Conservation (phyloP, 176 grass and related monocot genomes). For the Guadua angustifolia region DNA sequence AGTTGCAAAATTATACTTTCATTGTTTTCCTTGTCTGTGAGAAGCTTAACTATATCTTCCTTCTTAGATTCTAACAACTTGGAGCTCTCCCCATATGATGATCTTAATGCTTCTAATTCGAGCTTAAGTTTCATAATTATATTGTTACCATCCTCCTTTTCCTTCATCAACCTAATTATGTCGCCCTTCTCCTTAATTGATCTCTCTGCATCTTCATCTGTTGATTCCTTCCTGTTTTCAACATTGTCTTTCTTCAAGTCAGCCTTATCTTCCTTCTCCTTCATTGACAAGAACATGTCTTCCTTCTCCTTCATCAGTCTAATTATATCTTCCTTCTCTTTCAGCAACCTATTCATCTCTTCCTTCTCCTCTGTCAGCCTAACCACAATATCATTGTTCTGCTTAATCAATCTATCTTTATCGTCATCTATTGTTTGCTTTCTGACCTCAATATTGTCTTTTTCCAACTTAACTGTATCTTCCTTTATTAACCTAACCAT, state of each 20-base stretch:
- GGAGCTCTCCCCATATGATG: conserved; percentile 49
- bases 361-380: conserved; percentile 48
- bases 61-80: conserved; percentile 60
- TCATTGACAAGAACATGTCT: conserved; percentile 47
- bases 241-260: conserved; percentile 33
- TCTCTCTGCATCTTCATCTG: conserved; percentile 32
- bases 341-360: conserved; percentile 40
- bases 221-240: conserved; percentile 30
- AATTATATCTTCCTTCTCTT: conserved; percentile 42
- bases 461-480: conserved; percentile 46
- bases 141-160: background rate
- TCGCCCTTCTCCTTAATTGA: background rate
- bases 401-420: conserved; percentile 66
- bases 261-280: conserved; percentile 41
- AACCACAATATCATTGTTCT: conserved; percentile 56
- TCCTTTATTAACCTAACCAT: background rate
- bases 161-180: too few relatives aligned
- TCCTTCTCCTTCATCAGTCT: conserved; percentile 49
- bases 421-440: conserved; percentile 37
- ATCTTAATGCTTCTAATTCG: conserved; percentile 58
- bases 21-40: conserved; percentile 52
- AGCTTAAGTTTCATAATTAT: conserved; percentile 66
- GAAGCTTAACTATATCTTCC: conserved; percentile 42
- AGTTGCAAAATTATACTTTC: conserved; percentile 49
- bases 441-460: conserved; percentile 32